phyloP scores from a whole-genome alignment of 164 flowering plant species.

The Houttuynia cordata region DNA sequence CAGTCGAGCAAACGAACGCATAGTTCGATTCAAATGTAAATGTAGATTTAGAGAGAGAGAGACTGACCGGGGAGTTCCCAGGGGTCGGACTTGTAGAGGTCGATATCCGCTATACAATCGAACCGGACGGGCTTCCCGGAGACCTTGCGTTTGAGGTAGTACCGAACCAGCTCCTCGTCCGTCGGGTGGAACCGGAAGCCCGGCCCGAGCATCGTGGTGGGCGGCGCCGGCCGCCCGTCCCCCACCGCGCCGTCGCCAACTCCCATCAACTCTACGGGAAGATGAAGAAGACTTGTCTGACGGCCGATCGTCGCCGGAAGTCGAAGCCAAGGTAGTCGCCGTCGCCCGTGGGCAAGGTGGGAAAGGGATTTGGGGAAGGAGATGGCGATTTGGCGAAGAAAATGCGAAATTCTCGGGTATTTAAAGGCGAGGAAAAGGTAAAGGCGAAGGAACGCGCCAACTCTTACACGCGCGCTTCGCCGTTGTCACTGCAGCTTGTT shows the following conservation, averaged over 20 bases:
- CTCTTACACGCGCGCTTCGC: no score
- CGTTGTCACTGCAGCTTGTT: no score
- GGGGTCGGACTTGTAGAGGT: slow-evolving; percentile 60
- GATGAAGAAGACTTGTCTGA: not conserved
- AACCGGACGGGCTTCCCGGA: slow-evolving; percentile 29
- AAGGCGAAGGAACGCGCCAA: no score
- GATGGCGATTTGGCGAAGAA: no score
- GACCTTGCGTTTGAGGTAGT: slow-evolving; percentile 30
- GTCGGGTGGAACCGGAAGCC: slow-evolving; percentile 52
- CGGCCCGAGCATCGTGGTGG: slow-evolving; percentile 25
- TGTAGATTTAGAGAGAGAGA: not conserved
- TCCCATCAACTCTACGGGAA: not conserved
- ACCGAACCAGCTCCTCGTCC: slow-evolving; percentile 23
- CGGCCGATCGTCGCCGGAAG: no score
- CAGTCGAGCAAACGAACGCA: no score
- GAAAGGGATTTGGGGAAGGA: no score
- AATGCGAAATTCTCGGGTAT: no score
- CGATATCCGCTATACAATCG: slow-evolving; percentile 49
- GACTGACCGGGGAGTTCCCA: slow-evolving; percentile 56
- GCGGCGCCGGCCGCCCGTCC: not conserved
- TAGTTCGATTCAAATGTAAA: no score
- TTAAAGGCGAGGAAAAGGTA: no score
- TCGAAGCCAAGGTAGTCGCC: no score
- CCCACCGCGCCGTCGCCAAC: not conserved
- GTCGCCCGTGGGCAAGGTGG: no score